phyloP scores from a whole-genome alignment of 2,329 filamentous ascomycete genomes.

The Endothia cerciana region DNA sequence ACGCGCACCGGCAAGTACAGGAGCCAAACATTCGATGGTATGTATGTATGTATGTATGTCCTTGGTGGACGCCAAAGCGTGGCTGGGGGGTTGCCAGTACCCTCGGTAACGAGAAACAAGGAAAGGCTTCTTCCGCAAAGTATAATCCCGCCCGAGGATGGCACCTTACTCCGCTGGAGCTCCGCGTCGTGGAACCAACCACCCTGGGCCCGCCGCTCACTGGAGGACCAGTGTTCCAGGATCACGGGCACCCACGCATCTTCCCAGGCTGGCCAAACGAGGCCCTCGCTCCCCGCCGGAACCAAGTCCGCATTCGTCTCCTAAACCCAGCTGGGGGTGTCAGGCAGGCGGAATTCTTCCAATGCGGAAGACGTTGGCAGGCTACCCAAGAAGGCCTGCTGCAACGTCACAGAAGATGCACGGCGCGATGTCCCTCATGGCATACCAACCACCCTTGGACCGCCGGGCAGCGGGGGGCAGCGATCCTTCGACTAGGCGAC shows the following conservation, averaged over 20 bases:
- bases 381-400: neutral
- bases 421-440: neutral
- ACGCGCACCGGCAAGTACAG: neutral
- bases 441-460: neutral
- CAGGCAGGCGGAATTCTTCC: neutral
- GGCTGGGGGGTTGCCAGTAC: neutral
- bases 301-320: conserved; percentile 10
- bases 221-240: neutral
- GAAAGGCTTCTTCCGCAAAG: conserved; percentile 22
- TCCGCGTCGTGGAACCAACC: conserved; percentile 27
- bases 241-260: conserved; percentile 2
- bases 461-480: neutral
- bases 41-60: no score
- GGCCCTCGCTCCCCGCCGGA: conserved; percentile 11
- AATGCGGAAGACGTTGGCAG: neutral
- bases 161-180: conserved; percentile 25
- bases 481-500: conserved; percentile 5
- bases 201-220: neutral
- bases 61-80: neutral
- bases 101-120: conserved; percentile 2
- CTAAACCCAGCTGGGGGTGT: conserved; percentile 1
- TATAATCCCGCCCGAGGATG: conserved; percentile 23
- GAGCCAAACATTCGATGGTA: neutral
- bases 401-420: neutral
- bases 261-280: conserved; percentile 5